phyloP scores from a whole-genome alignment of 2,329 filamentous ascomycete species.

The Colletotrichum sp. region DNA sequence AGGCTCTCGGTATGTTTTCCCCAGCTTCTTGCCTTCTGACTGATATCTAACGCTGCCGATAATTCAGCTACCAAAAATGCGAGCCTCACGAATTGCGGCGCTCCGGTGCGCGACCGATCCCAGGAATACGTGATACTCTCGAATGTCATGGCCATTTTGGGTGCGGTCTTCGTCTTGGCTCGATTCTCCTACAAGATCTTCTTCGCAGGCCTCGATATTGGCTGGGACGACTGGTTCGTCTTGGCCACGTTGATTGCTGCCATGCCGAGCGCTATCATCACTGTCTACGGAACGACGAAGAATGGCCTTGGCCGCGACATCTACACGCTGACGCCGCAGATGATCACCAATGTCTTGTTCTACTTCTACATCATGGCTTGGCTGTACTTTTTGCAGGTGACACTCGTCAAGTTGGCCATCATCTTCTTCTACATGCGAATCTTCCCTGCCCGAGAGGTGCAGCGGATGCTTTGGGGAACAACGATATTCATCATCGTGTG shows the following conservation, averaged over 20 bases:
- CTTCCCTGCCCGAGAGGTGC: constrained; percentile 42
- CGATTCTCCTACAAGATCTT: constrained; percentile 41
- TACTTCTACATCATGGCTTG: constrained; percentile 42
- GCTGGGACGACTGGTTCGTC: constrained; percentile 40
- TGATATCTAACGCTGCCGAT: not conserved
- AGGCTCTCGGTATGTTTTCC: constrained; percentile 17
- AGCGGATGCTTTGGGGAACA: constrained; percentile 40
- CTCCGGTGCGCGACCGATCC: constrained; percentile 30
- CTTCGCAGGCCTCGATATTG: constrained; percentile 32
- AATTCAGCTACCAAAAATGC: constrained; percentile 26
- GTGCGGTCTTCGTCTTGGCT: constrained; percentile 39
- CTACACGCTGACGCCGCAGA: constrained; percentile 44
- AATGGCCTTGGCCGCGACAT: constrained; percentile 50
- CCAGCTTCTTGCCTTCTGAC: not conserved
- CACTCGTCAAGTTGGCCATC: constrained; percentile 51
- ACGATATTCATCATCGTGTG: constrained; percentile 38
- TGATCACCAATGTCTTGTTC: constrained; percentile 44
- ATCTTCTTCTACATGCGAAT: constrained; percentile 57
- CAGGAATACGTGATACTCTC: constrained; percentile 35
- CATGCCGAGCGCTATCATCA: constrained; percentile 33
- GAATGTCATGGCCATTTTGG: constrained; percentile 34
- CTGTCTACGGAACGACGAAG: constrained; percentile 27
- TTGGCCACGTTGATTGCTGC: constrained; percentile 29
- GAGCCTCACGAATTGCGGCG: constrained; percentile 29
- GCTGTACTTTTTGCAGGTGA: constrained; percentile 48